A percentile compares a stretch with the other conserved stretches of the same genome.
Conservation (phyloP, 148 eudicot genomes). For the Cornus controversa region DNA sequence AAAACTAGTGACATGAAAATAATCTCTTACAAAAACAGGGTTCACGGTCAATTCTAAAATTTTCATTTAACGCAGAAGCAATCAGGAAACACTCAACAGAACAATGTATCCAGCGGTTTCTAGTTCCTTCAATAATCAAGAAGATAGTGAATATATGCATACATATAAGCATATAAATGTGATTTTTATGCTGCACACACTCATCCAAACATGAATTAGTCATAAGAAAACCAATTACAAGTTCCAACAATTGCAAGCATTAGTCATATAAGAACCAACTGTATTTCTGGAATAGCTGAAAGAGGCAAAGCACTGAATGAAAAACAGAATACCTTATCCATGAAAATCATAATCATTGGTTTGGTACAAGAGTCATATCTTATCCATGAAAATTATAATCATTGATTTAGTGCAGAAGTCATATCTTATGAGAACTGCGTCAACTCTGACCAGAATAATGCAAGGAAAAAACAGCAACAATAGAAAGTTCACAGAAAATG, state of each 20-base stretch:
- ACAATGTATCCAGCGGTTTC: background rate
- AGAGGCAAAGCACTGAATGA: background rate
- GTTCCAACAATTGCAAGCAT: background rate
- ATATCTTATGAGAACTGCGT: slow-evolving; percentile 18
- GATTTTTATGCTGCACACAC: background rate
- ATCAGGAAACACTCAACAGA: background rate
- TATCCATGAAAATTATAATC: slow-evolving; percentile 16
- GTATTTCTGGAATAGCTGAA: background rate
- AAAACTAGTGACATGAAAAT: background rate
- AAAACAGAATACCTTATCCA: slow-evolving; percentile 1
- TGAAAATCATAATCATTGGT: slow-evolving; percentile 6
- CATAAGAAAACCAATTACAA: background rate
- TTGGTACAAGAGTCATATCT: slow-evolving; percentile 15
- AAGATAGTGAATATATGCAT: background rate
- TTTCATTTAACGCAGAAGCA: background rate
- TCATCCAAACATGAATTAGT: background rate
- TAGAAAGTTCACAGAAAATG: slow-evolving; percentile 10
- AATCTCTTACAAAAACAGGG: background rate
- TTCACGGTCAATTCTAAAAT: background rate
- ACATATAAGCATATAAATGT: background rate
- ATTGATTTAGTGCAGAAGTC: slow-evolving; percentile 10
- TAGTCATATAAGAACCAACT: background rate
- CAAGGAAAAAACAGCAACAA: slow-evolving; percentile 21
- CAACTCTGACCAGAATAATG: slow-evolving; percentile 18
- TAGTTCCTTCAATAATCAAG: background rate